These are phyloP conservation scores for Darksidea phi DNA, from an alignment of 495 filamentous ascomycete species.

Conservation along the genomic window DNA sequence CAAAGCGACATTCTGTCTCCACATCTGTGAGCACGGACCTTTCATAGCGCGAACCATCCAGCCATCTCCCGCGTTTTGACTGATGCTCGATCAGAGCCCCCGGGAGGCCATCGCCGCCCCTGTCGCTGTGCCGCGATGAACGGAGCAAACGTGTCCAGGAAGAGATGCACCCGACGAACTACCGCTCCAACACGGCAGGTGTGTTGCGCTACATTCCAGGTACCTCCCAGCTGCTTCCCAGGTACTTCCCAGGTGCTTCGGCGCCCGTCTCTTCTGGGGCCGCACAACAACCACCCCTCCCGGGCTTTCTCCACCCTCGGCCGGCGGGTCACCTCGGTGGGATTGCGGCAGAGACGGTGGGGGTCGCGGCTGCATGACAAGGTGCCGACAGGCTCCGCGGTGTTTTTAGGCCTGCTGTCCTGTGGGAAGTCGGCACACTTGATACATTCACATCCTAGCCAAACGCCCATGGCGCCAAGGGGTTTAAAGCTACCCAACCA, in stretches of 20 bases:
- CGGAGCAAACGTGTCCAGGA: neutral
- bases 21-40: slow-evolving; percentile 9
- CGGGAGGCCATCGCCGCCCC: neutral
- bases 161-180: slow-evolving; percentile 3
- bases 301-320: too few species aligned
- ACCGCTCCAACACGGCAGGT: slow-evolving; percentile 16
- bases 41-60: slow-evolving; percentile 27
- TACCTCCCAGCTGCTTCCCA: neutral
- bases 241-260: neutral
- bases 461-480: neutral
- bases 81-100: neutral
- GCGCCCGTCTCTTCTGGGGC: too few species aligned
- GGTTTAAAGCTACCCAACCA: neutral
- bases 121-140: too few species aligned
- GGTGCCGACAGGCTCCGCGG: too few species aligned
- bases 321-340: too few species aligned
- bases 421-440: neutral
- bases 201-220: neutral
- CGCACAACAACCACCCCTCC: too few species aligned
- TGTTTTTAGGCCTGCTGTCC: too few species aligned
- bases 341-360: too few species aligned
- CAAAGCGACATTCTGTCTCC: too few species aligned
- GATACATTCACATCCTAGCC: neutral
- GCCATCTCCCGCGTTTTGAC: slow-evolving; percentile 5
- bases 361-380: too few species aligned